Evolutionary conservation across 352 stramenopile species (phyloP), one percentile per base, ranked within the genome.

Genomic region (Pilasporangium apinafurcum): DNA sequence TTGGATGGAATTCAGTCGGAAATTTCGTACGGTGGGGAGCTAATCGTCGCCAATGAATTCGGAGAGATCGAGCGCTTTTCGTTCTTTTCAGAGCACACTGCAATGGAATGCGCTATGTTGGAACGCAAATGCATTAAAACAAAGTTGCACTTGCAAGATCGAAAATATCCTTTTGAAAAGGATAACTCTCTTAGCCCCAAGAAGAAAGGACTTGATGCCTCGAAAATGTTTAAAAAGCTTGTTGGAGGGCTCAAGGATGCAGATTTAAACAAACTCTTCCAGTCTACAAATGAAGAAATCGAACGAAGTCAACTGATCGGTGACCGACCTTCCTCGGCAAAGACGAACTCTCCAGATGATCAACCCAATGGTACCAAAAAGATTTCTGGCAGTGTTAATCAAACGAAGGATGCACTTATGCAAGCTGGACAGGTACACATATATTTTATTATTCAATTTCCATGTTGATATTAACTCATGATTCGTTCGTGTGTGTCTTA

Each of bases 251-350:
- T 76, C 20, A 83, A 76, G 20, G 54, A 61, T 4, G 71, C 57
- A 20, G 73, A 92, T 37, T 62, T 92, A 40, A 83, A 80, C 48
- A 81, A 86, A 37, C 55, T 92, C 5, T 88, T 92, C 28, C 65
- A 77, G n/a, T 86, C 88, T 43, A 73, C 68, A 5, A 67, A 53
- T 1, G 64, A 86, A 24, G 71, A 74, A 20, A 56, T 71, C 5
- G 68, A 88, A 28, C 73, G 73, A 7, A 57, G 67, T 29, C 58
- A 65, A 37, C 51, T 92, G 2, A 56, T 92, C 37, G 74, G 79
- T 21, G 52, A 83, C 42, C 62, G 76, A 8, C 41, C 56, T 20
- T 46, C 45, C 5, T 17, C 44, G n/a, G 39, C 32, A 8, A 42
- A 39, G 4, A 26, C 16, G 16, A 28, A 37, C 21, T 22, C 35